Percentiles rank a stretch among this genome's conserved stretches.
These are phyloP conservation scores for Cercophora newfieldiana DNA, from an alignment of 495 filamentous ascomycete species.

Conservation along the genomic window DNA sequence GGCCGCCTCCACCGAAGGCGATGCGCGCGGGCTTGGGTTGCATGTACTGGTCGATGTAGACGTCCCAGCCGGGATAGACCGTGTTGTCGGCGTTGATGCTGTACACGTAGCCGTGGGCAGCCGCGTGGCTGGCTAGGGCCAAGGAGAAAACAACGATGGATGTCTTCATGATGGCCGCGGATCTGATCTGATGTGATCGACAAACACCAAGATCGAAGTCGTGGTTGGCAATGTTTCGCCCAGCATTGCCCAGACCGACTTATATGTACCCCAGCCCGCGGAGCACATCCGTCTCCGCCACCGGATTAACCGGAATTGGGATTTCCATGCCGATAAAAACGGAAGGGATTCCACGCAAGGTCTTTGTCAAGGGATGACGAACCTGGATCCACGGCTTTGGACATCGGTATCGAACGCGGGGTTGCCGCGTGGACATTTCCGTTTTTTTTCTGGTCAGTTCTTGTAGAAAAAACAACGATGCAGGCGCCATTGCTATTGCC, in stretches of 20 bases:
- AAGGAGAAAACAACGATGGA: background rate
- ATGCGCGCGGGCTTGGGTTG: slow-evolving; percentile 16
- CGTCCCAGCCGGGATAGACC: slow-evolving; percentile 28
- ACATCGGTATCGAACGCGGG: background rate
- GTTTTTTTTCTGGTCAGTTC: background rate
- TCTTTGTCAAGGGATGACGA: background rate
- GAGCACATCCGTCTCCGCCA: background rate
- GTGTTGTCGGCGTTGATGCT: slow-evolving; percentile 24
- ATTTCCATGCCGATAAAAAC: background rate
- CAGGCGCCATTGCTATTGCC: background rate
- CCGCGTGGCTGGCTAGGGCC: slow-evolving; percentile 1
- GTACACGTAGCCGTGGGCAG: slow-evolving; percentile 24
- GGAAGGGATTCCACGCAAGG: too few relatives aligned
- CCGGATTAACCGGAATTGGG: background rate
- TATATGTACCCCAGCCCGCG: background rate
- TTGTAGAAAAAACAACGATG: too few relatives aligned
- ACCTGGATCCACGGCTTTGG: background rate
- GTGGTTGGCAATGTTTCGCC: background rate
- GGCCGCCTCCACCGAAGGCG: slow-evolving; percentile 29
- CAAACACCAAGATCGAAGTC: background rate
- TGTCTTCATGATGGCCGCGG: background rate
- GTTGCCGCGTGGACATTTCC: background rate
- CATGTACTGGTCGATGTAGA: slow-evolving; percentile 20
- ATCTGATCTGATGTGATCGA: background rate
- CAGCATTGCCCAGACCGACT: background rate